A percentile compares a stretch with the other conserved stretches of the same genome.
phyloP scores from a whole-genome alignment of 1,284 basidiomycete genomes.

The Sporisorium sorghi region DNA sequence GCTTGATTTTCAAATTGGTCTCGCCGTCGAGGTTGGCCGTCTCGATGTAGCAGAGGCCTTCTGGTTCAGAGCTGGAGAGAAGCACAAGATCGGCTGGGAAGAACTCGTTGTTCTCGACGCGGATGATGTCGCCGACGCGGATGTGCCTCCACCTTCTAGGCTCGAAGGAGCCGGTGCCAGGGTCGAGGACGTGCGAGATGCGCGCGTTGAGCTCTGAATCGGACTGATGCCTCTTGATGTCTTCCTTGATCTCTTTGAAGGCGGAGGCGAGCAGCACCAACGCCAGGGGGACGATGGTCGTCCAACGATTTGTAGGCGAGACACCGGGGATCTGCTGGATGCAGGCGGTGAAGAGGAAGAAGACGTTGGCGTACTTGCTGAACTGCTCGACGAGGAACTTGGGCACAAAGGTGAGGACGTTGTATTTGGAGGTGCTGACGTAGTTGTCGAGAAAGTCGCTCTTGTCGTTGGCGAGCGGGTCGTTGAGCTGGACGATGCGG shows the following conservation, averaged over 20 bases:
- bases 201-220: conserved; percentile 92
- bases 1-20: conserved; percentile 99
- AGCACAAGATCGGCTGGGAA: conserved; percentile 95
- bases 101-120: conserved; percentile 90
- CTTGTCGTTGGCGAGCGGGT: conserved; percentile 61
- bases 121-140: conserved; percentile 89
- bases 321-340: conserved; percentile 99
- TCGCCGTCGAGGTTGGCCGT: conserved; percentile 98
- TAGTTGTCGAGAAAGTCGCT: conserved; percentile 75
- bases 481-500: conserved; percentile 63
- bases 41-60: conserved; percentile 96
- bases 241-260: conserved; percentile 95
- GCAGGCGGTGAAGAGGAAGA: conserved; percentile 97
- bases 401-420: conserved; percentile 85
- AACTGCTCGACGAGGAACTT: conserved; percentile 96
- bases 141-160: conserved; percentile 89
- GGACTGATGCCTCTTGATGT: conserved; percentile 95
- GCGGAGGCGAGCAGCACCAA: conserved; percentile 94
- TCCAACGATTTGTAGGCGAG: conserved; percentile 94
- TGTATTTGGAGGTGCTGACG: conserved; percentile 96
- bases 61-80: conserved; percentile 90
- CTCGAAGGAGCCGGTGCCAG: conserved; percentile 77
- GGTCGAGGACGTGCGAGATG: conserved; percentile 79
- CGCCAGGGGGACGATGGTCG: conserved; percentile 91
- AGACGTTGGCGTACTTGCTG: conserved; percentile 97